phyloP scores from a whole-genome alignment of 179 eudicot genomes.

The Heliamphora pulchella region DNA sequence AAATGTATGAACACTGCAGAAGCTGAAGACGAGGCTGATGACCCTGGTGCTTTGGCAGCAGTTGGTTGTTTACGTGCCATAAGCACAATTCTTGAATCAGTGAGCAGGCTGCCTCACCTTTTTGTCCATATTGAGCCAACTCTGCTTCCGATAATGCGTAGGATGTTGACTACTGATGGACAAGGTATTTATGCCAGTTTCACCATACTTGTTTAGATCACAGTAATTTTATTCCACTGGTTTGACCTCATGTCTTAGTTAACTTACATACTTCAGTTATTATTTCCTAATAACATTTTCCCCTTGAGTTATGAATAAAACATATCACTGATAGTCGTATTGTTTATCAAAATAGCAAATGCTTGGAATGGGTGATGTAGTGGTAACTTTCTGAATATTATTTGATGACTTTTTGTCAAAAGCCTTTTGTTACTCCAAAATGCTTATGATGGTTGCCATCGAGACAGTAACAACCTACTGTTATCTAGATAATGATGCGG shows the following conservation, averaged over 20 bases:
- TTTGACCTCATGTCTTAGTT: not conserved
- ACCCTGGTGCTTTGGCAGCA: constrained; percentile 99
- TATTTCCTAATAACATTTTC: not conserved
- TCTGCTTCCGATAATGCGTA: constrained; percentile 87
- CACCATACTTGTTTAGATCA: not conserved
- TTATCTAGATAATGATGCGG: not conserved
- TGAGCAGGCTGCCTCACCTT: constrained; percentile 88
- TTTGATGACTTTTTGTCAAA: not conserved
- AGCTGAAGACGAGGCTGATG: constrained; percentile 93
- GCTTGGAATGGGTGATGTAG: not conserved
- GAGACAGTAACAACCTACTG: not conserved
- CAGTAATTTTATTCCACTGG: not conserved
- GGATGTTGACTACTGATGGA: constrained; percentile 98
- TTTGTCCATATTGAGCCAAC: constrained; percentile 85
- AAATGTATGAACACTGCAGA: constrained; percentile 88
- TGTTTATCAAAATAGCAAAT: not conserved
- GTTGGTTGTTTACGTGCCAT: constrained; percentile 99
- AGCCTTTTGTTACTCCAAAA: not conserved
- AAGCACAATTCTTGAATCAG: constrained; percentile 95
- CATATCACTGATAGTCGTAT: not conserved
- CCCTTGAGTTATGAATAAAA: not conserved
- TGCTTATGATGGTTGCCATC: not conserved
- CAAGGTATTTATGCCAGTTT: constrained; percentile 52
- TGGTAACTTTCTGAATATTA: not conserved
- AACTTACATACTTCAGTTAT: not conserved